phyloP scores from a whole-genome alignment of 306 rosid species.

The Arachis hypogaea region DNA sequence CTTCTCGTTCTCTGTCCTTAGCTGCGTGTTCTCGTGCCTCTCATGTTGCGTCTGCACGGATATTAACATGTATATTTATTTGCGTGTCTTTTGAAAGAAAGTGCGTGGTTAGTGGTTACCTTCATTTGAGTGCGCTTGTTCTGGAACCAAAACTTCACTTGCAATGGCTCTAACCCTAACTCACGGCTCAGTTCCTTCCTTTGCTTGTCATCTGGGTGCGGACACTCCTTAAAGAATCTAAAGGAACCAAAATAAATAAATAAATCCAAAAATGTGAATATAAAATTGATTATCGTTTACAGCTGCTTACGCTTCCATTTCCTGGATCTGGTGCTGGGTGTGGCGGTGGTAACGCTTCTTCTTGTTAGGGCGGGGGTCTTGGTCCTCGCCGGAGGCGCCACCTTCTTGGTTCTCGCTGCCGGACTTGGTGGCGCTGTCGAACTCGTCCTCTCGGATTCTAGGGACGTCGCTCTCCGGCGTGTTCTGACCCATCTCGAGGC shows the following conservation, averaged over 20 bases:
- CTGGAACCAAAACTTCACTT: conserved; percentile 98
- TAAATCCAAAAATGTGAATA: background rate
- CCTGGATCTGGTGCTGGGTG: conserved; percentile 99
- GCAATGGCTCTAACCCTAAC: conserved; percentile 88
- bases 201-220: conserved; percentile 99
- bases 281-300: background rate
- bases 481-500: conserved; percentile 73
- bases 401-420: conserved; percentile 91
- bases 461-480: conserved; percentile 83
- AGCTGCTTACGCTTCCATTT: conserved; percentile 86
- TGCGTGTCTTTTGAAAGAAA: too few species aligned
- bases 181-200: conserved; percentile 95
- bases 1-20: conserved; percentile 84
- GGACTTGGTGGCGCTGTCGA: conserved; percentile 86
- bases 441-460: conserved; percentile 76
- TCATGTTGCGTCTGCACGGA: conserved; percentile 82
- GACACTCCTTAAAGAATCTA: conserved; percentile 98
- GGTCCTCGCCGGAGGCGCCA: conserved; percentile 84
- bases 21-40: conserved; percentile 83
- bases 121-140: conserved; percentile 99
- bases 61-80: too few species aligned
- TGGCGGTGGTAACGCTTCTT: conserved; percentile 97
- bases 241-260: background rate
- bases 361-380: conserved; percentile 74
- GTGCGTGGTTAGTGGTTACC: conserved; percentile 46